Evolutionary conservation across 768 basidiomycete species (phyloP).

Genomic region (Rickenella mellea): DNA sequence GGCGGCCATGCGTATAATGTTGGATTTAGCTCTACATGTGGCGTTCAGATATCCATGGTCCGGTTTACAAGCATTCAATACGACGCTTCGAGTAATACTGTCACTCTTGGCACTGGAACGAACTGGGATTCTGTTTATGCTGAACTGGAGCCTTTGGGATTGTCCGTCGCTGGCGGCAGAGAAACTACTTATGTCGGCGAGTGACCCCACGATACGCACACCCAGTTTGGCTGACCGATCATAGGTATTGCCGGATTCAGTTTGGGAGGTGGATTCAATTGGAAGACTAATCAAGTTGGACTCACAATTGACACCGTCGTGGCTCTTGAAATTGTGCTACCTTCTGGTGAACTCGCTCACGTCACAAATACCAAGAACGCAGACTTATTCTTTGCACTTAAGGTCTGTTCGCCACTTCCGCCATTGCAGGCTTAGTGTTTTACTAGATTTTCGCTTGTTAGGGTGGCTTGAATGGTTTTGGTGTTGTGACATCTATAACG

Average conservation of each 20-base stretch:
- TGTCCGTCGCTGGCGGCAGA: conserved; percentile 51
- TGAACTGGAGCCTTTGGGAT: conserved; percentile 35
- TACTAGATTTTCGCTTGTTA: conserved; percentile 11
- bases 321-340: conserved; percentile 49
- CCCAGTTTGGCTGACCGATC: background rate
- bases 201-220: background rate
- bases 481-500: background rate
- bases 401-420: conserved; percentile 22
- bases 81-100: conserved; percentile 11
- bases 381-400: conserved; percentile 35
- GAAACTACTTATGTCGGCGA: conserved; percentile 19
- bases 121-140: conserved; percentile 62
- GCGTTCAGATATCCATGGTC: conserved; percentile 24
- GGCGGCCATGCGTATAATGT: conserved; percentile 24
- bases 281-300: conserved; percentile 52
- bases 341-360: conserved; percentile 32
- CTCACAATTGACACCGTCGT: conserved; percentile 44
- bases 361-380: conserved; percentile 23
- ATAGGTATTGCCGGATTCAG: background rate
- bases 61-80: conserved; percentile 18
- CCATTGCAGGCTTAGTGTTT: background rate
- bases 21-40: conserved; percentile 25
- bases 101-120: conserved; percentile 27
- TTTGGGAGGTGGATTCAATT: conserved; percentile 43
- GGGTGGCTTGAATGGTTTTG: conserved; percentile 60